Base-by-base conservation (phyloP, 2,329 filamentous ascomycete genomes). In the Sphaerulina musiva region DNA sequence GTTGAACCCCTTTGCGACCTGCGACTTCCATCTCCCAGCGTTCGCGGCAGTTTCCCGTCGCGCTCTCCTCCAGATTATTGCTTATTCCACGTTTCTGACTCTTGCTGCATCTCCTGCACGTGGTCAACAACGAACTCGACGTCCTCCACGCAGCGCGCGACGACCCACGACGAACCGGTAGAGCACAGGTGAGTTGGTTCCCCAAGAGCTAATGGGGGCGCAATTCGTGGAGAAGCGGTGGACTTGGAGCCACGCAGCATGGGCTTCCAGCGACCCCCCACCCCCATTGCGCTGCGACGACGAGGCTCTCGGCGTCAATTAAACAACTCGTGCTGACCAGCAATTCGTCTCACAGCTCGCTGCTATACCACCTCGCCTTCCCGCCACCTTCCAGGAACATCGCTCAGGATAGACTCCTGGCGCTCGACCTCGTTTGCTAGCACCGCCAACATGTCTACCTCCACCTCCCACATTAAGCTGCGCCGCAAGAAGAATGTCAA, bases 401-500 rank as follows among this genome's bases (percentile, higher is more conserved):
- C 45, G 45, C 53, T 58, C 55, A 62, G 58, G 60, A 62, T 62
- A 62, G 58, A 45, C 36, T 62, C 60, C 58, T 54, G 54, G 56
- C 57, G 55, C 59, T 53, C 46, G 41, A 49, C 52, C 54, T 58
- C 57, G 38, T 54, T 58, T 20, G 46, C 46, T 14, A 52, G 46
- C 44, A 55, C 51, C 51, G 47, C 43, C 59, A 62, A 46, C 58
- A 70, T 69, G 67, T 68, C 67, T 62, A 62, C 59, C 60, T 63
- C 59, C 54, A 65, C 62, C 57, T 54, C 53, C 54, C 65, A 65
- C 53, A 89, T 95, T 76, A 93, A 95, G 87, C 91, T 96, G 74
- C 91, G 93, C 78, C 87, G 89, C 77, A 98, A 98, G 92, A 98
- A 98, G 88, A 97, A 98, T 83, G 92, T 98, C 79, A 96, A 96